Conservation (phyloP, 495 filamentous ascomycete genomes). For the Polyplosphaeria fusca region DNA sequence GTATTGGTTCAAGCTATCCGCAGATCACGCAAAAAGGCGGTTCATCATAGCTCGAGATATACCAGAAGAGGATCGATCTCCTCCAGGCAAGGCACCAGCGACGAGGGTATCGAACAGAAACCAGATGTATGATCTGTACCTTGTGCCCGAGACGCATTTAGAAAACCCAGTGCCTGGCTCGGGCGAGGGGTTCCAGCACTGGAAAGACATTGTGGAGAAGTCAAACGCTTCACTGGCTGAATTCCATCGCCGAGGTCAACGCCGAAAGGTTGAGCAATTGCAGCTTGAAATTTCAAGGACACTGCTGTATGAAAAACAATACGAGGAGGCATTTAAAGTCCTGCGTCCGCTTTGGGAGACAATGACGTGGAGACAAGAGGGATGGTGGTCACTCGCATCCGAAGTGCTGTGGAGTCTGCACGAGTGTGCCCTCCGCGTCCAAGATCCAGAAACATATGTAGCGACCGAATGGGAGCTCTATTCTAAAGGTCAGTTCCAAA, state of each 20-base stretch:
- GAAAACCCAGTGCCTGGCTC: constrained; percentile 59
- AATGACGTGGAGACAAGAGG: constrained; percentile 69
- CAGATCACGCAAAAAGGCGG: constrained; percentile 61
- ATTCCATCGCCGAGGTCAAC: constrained; percentile 62
- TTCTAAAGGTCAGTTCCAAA: constrained; percentile 54
- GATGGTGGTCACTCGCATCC: constrained; percentile 76
- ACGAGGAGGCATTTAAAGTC: constrained; percentile 63
- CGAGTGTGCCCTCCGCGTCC: constrained; percentile 62
- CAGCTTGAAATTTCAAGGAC: constrained; percentile 68
- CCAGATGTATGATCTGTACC: constrained; percentile 78
- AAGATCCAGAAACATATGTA: constrained; percentile 64
- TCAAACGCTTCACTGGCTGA: constrained; percentile 61
- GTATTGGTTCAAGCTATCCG: constrained; percentile 76
- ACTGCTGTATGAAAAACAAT: constrained; percentile 58
- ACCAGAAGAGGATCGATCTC: constrained; percentile 67
- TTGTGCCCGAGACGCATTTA: constrained; percentile 71
- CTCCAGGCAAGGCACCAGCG: constrained; percentile 64
- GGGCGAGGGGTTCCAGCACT: constrained; percentile 58
- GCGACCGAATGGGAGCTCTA: constrained; percentile 83
- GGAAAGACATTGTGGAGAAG: constrained; percentile 56
- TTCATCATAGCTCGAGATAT: constrained; percentile 62
- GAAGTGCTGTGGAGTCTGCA: constrained; percentile 71
- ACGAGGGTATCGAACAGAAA: constrained; percentile 64
- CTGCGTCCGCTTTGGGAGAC: constrained; percentile 69
- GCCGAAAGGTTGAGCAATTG: constrained; percentile 63